Evolutionary conservation across 2,329 filamentous ascomycete species (phyloP).

Genomic region (Pochonia chlamydosporia): DNA sequence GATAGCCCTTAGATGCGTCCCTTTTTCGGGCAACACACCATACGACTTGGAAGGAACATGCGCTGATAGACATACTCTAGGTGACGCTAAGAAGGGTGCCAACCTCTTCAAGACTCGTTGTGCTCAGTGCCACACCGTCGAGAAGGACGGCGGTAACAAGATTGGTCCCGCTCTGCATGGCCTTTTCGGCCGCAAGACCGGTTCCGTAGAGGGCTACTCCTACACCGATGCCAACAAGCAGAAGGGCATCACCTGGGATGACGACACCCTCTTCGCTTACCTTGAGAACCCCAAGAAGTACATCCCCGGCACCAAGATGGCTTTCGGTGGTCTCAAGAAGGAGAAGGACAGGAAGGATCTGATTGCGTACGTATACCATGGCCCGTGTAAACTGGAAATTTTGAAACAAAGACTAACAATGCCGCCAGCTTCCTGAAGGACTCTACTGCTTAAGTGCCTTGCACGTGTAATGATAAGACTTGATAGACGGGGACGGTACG

Average conservation of each 20-base stretch:
- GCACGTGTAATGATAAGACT: constrained; percentile 27
- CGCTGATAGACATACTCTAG: constrained; percentile 36
- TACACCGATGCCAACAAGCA: constrained; percentile 99
- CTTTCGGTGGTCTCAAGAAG: constrained; percentile 99
- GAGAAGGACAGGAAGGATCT: constrained; percentile 98
- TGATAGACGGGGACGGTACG: constrained; percentile 29
- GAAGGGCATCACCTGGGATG: constrained; percentile 85
- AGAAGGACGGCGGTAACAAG: constrained; percentile 90
- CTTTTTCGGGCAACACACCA: too few species aligned
- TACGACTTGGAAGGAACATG: not conserved
- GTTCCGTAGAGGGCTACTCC: constrained; percentile 83
- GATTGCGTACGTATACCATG: constrained; percentile 70
- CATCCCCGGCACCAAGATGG: constrained; percentile 99
- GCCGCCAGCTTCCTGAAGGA: constrained; percentile 58
- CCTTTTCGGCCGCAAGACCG: constrained; percentile 94
- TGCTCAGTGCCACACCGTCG: constrained; percentile 96
- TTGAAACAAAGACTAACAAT: constrained; percentile 18
- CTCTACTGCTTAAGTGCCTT: constrained; percentile 55
- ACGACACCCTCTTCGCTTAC: constrained; percentile 88
- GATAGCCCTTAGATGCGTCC: too few species aligned
- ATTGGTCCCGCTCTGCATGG: constrained; percentile 95
- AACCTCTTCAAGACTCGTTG: constrained; percentile 99
- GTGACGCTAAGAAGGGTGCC: constrained; percentile 93
- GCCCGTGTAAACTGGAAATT: not conserved
- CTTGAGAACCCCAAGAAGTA: constrained; percentile 99